These are phyloP conservation scores for Nakazawaea wyomingensis DNA, from an alignment of 805 yeast genomes.

Conservation along the genomic window DNA sequence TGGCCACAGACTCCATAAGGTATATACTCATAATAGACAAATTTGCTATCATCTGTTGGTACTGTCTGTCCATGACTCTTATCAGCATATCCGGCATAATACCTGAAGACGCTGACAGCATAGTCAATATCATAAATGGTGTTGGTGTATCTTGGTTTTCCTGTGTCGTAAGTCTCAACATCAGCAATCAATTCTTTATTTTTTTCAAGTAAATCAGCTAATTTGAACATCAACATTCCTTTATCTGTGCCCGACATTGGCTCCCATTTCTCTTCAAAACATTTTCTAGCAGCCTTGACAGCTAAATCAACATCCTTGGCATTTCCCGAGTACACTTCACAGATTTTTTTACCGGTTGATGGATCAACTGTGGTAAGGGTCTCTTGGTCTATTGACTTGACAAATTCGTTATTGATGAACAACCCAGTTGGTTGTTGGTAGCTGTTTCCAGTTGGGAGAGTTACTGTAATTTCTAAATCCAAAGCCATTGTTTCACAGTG, in stretches of 20 bases:
- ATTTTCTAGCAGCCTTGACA: constrained; percentile 45
- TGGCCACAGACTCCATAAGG: constrained; percentile 66
- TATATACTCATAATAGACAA: constrained; percentile 38
- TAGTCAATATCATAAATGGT: constrained; percentile 57
- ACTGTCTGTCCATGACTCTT: constrained; percentile 60
- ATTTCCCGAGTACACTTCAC: constrained; percentile 46
- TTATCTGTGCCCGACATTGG: constrained; percentile 39
- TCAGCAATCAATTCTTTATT: constrained; percentile 47
- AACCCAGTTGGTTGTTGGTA: constrained; percentile 72
- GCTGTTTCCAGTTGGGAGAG: constrained; percentile 41
- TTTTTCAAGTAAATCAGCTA: constrained; percentile 45
- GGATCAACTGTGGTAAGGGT: constrained; percentile 58
- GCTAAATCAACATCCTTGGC: constrained; percentile 50
- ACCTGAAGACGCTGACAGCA: constrained; percentile 50
- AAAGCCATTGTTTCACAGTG: constrained; percentile 12
- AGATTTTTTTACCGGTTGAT: constrained; percentile 45
- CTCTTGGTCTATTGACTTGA: constrained; percentile 47
- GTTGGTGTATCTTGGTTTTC: constrained; percentile 49
- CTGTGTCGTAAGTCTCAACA: constrained; percentile 55
- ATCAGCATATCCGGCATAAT: constrained; percentile 75
- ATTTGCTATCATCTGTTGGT: constrained; percentile 51
- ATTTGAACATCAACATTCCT: constrained; percentile 39
- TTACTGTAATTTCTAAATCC: constrained; percentile 7
- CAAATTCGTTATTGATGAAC: constrained; percentile 83
- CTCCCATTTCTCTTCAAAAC: constrained; percentile 45